Conservation (phyloP, 2,329 filamentous ascomycete species). For the Diaporthe caulivora region DNA sequence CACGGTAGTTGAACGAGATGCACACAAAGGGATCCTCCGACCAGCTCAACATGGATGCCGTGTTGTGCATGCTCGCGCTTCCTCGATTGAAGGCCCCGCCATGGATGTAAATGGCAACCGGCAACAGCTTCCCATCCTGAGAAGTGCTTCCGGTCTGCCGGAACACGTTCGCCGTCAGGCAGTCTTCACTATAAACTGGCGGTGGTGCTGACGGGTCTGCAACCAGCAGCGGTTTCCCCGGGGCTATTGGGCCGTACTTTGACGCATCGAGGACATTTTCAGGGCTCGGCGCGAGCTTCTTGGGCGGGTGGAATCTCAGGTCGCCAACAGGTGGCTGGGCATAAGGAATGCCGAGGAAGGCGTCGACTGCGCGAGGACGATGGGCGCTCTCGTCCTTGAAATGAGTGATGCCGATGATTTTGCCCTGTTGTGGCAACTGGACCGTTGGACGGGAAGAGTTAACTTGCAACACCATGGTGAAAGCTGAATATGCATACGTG, state of each 20-base stretch:
- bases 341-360: slow-evolving; percentile 63
- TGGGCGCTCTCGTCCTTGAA: slow-evolving; percentile 37
- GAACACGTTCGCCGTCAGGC: slow-evolving; percentile 46
- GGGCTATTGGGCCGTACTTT: slow-evolving; percentile 43
- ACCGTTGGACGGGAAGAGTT: slow-evolving; percentile 33
- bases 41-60: slow-evolving; percentile 65
- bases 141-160: slow-evolving; percentile 38
- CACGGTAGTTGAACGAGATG: slow-evolving; percentile 63
- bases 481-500: neutral
- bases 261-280: slow-evolving; percentile 45
- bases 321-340: slow-evolving; percentile 59
- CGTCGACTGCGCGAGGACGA: slow-evolving; percentile 46
- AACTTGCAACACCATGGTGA: slow-evolving; percentile 37
- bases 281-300: slow-evolving; percentile 44
- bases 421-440: slow-evolving; percentile 31
- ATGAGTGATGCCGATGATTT: slow-evolving; percentile 43
- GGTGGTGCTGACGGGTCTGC: slow-evolving; percentile 39
- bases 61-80: slow-evolving; percentile 57
- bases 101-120: slow-evolving; percentile 58
- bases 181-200: slow-evolving; percentile 44
- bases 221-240: slow-evolving; percentile 36
- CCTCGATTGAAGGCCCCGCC: slow-evolving; percentile 61
- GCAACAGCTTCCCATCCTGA: slow-evolving; percentile 41
- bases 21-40: slow-evolving; percentile 58
- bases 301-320: slow-evolving; percentile 57